Evolutionary conservation across 768 basidiomycete species (phyloP).

Genomic region (Boletus bicolor): DNA sequence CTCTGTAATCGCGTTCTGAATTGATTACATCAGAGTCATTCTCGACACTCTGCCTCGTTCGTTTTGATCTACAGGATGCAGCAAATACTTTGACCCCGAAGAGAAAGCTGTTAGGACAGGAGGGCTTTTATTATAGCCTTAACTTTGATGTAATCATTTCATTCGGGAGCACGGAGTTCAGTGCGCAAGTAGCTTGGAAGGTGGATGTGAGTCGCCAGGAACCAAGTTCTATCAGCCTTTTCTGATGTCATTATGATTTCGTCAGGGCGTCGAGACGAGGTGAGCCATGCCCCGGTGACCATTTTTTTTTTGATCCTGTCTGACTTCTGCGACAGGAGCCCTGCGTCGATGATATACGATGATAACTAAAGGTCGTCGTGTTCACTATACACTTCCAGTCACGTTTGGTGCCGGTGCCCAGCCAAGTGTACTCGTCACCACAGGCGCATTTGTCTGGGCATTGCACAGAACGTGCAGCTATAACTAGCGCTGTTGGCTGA

Average conservation of each 20-base stretch:
- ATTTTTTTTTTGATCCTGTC: neutral
- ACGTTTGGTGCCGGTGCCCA: neutral
- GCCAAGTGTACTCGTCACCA: neutral
- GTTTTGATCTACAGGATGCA: slow-evolving; percentile 6
- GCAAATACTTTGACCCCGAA: neutral
- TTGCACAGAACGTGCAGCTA: neutral
- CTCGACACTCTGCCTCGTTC: slow-evolving; percentile 10
- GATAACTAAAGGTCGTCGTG: neutral
- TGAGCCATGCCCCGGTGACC: neutral
- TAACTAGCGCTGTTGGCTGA: neutral
- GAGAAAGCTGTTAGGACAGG: neutral
- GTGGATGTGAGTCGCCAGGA: slow-evolving; percentile 3
- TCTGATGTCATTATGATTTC: neutral
- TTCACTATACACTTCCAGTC: neutral
- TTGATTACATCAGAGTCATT: slow-evolving; percentile 2
- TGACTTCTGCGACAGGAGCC: neutral
- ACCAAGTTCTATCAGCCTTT: neutral
- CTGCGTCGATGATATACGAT: slow-evolving; percentile 7
- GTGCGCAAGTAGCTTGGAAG: slow-evolving; percentile 12
- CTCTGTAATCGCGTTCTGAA: neutral
- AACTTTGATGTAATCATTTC: slow-evolving; percentile 9
- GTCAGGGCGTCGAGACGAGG: slow-evolving; percentile 11
- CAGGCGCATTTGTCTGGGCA: neutral
- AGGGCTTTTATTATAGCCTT: slow-evolving; percentile 6
- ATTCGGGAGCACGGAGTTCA: slow-evolving; percentile 28